These are phyloP conservation scores for Nitzschia putrida DNA, from an alignment of 108 stramenopile genomes.

Conservation along the genomic window DNA sequence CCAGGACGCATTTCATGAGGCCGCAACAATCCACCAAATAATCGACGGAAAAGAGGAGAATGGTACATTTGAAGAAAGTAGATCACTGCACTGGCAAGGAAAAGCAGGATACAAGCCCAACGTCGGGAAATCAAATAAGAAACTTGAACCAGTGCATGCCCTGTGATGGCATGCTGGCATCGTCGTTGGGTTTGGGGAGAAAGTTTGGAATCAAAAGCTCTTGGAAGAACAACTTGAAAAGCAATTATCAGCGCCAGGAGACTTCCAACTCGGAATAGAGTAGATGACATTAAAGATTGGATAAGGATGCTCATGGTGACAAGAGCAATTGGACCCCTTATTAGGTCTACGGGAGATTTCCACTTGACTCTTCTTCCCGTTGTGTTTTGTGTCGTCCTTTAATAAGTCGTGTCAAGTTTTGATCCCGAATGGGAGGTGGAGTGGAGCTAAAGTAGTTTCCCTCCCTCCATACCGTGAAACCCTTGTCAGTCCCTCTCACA, in stretches of 20 bases:
- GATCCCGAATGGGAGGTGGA: too few relatives aligned
- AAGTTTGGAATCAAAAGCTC: slow-evolving; percentile 7
- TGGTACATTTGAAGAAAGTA: slow-evolving; percentile 25
- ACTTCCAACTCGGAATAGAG: not conserved
- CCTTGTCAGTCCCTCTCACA: too few relatives aligned
- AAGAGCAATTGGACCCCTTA: too few relatives aligned
- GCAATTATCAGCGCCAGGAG: slow-evolving; percentile 30
- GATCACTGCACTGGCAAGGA: slow-evolving; percentile 28
- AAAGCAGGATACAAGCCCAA: slow-evolving; percentile 26
- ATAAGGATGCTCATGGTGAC: too few relatives aligned
- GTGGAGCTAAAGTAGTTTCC: too few relatives aligned
- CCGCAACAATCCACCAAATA: slow-evolving; percentile 52
- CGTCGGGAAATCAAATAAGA: slow-evolving; percentile 44
- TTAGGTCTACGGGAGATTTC: too few relatives aligned
- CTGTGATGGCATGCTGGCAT: slow-evolving; percentile 59
- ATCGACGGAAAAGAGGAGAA: slow-evolving; percentile 21
- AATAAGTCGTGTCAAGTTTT: too few relatives aligned
- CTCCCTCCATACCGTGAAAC: too few relatives aligned
- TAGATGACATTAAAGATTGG: too few relatives aligned
- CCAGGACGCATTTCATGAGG: slow-evolving; percentile 31
- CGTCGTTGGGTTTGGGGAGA: slow-evolving; percentile 47
- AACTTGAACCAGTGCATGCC: slow-evolving; percentile 49
- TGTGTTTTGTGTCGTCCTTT: too few relatives aligned
- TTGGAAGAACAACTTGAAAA: slow-evolving; percentile 41
- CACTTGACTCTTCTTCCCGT: too few relatives aligned